Percentiles rank a stretch among this genome's conserved stretches.
phyloP scores from a whole-genome alignment of 2,329 filamentous ascomycete species.

The Monilinia polystroma region DNA sequence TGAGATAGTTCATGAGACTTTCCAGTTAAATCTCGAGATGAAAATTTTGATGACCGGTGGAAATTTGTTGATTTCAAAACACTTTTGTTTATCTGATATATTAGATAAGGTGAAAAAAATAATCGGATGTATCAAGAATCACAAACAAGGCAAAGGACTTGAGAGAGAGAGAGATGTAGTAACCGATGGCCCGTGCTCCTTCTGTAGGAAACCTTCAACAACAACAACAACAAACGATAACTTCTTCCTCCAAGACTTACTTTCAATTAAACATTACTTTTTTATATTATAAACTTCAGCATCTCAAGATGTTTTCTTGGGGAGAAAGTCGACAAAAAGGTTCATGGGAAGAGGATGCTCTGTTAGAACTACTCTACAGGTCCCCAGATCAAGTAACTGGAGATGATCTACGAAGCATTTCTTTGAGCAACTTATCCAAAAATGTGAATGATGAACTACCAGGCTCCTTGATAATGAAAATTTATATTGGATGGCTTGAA shows the following conservation, averaged over 20 bases:
- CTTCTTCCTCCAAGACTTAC: background rate
- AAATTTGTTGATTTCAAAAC: background rate
- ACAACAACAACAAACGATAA: conserved; percentile 2
- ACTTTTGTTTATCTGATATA: background rate
- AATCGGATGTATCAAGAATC: background rate
- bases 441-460: conserved; percentile 25
- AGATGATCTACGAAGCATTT: conserved; percentile 28
- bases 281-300: background rate
- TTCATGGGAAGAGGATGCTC: background rate
- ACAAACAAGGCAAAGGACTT: background rate
- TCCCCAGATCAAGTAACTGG: conserved; percentile 26
- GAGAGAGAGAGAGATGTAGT: background rate
- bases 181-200: background rate
- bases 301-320: background rate
- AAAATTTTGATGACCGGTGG: background rate
- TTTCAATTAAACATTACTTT: background rate
- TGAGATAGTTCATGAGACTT: background rate
- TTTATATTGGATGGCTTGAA: conserved; percentile 37
- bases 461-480: conserved; percentile 23
- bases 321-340: background rate
- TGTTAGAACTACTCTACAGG: conserved; percentile 12
- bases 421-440: conserved; percentile 30
- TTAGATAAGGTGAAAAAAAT: background rate
- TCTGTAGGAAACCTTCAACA: background rate
- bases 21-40: background rate